Evolutionary conservation across 192 early-diverging fungal genomes (phyloP).

Genomic region (Thamnidium elegans): DNA sequence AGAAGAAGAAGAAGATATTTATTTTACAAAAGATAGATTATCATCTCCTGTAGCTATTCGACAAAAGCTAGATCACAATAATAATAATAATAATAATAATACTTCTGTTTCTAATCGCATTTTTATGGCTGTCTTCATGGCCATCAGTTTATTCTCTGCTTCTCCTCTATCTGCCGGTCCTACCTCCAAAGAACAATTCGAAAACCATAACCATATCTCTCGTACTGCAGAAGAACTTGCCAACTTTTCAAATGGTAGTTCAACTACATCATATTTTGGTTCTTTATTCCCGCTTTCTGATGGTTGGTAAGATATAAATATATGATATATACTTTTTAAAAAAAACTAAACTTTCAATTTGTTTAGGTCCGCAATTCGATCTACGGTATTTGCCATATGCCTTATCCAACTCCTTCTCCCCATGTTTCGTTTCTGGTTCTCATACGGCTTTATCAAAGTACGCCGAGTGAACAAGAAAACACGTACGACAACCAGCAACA

Average conservation of each 20-base stretch:
- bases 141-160: constrained; percentile 45
- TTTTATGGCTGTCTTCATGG: constrained; percentile 59
- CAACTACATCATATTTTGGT: neutral
- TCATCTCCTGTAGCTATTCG: neutral
- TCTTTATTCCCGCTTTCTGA: constrained; percentile 12
- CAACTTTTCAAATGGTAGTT: neutral
- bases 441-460: constrained; percentile 8
- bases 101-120: constrained; percentile 29
- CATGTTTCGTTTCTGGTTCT: constrained; percentile 14
- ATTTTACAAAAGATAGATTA: too few species aligned
- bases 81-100: neutral
- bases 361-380: constrained; percentile 16
- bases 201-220: constrained; percentile 27
- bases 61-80: neutral
- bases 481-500: neutral
- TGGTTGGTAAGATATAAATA: constrained; percentile 7
- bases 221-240: neutral
- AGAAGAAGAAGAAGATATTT: neutral
- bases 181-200: constrained; percentile 14
- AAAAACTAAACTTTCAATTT: neutral
- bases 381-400: constrained; percentile 11
- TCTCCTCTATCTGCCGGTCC: constrained; percentile 27
- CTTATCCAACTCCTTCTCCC: constrained; percentile 17
- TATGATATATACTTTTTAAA: neutral
- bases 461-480: constrained; percentile 4